phyloP scores from a whole-genome alignment of 352 stramenopile genomes.

The Plasmopara viticola region DNA sequence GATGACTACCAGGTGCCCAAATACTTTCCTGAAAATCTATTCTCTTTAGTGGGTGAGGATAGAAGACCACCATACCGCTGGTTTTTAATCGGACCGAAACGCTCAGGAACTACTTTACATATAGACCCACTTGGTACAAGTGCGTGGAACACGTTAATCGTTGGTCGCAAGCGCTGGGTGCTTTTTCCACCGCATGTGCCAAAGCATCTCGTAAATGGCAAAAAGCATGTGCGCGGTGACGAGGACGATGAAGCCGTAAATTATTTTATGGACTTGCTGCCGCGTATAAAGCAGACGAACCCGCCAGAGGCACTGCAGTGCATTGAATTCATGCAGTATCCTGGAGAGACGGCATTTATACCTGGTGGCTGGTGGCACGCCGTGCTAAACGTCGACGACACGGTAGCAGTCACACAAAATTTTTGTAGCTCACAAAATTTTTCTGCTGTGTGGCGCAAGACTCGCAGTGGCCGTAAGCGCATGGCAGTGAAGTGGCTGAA shows the following conservation, averaged over 20 bases:
- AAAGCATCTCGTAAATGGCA: constrained; percentile 69
- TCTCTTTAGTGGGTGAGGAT: constrained; percentile 77
- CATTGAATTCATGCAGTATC: constrained; percentile 87
- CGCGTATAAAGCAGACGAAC: constrained; percentile 76
- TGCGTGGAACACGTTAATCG: constrained; percentile 95
- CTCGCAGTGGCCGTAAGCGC: constrained; percentile 87
- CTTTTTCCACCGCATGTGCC: constrained; percentile 90
- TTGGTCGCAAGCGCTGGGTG: constrained; percentile 94
- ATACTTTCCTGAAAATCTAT: constrained; percentile 82
- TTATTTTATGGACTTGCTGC: constrained; percentile 91
- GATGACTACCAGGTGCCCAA: constrained; percentile 70
- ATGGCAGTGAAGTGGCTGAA: constrained; percentile 94
- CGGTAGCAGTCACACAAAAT: constrained; percentile 92
- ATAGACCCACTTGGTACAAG: constrained; percentile 94
- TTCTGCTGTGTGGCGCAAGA: constrained; percentile 75
- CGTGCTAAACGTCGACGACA: constrained; percentile 90
- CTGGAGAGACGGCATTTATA: constrained; percentile 90
- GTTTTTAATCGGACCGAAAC: constrained; percentile 91
- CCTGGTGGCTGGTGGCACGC: constrained; percentile 91
- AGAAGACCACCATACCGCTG: constrained; percentile 92
- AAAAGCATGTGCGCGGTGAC: constrained; percentile 79
- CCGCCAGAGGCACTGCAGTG: constrained; percentile 51
- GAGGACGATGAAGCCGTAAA: constrained; percentile 90
- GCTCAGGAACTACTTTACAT: constrained; percentile 92
- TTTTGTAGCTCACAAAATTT: constrained; percentile 90